Evolutionary conservation across 2,329 filamentous ascomycete genomes (phyloP).

Genomic region (Cladosporium colombiae): DNA sequence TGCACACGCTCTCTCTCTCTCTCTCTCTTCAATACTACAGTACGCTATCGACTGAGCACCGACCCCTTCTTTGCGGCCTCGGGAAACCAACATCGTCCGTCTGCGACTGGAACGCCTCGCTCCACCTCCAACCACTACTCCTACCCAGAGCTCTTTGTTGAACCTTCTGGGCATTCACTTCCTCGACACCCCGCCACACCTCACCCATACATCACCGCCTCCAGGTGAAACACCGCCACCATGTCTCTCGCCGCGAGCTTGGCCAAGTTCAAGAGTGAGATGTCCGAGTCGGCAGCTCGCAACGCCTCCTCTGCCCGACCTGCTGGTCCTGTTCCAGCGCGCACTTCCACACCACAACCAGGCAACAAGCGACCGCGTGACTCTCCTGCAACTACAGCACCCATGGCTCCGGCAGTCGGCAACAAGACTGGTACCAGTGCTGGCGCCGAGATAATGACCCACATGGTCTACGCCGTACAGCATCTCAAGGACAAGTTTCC

Average conservation of each 20-base stretch:
- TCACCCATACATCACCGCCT: background rate
- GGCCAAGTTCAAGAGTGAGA: constrained; percentile 34
- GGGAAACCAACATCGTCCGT: background rate
- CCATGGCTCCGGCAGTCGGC: background rate
- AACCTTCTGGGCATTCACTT: constrained; percentile 28
- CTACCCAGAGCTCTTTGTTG: constrained; percentile 34
- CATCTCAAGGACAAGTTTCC: constrained; percentile 70
- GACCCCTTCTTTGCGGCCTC: background rate
- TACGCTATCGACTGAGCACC: background rate
- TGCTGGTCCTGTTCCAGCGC: constrained; percentile 25
- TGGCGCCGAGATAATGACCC: constrained; percentile 79
- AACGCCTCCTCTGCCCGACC: constrained; percentile 34
- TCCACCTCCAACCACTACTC: background rate
- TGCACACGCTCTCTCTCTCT: background rate
- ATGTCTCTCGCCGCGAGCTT: constrained; percentile 36
- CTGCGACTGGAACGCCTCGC: background rate
- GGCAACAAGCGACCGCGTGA: constrained; percentile 17
- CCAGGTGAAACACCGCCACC: constrained; percentile 18
- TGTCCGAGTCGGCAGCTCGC: constrained; percentile 33
- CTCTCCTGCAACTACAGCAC: background rate
- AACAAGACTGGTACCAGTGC: constrained; percentile 57
- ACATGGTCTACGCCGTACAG: constrained; percentile 83
- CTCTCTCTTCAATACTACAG: background rate
- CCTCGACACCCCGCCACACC: background rate
- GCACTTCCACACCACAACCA: constrained; percentile 23